Conservation (phyloP, 1,284 basidiomycete genomes). For the Malassezia dermatis region DNA sequence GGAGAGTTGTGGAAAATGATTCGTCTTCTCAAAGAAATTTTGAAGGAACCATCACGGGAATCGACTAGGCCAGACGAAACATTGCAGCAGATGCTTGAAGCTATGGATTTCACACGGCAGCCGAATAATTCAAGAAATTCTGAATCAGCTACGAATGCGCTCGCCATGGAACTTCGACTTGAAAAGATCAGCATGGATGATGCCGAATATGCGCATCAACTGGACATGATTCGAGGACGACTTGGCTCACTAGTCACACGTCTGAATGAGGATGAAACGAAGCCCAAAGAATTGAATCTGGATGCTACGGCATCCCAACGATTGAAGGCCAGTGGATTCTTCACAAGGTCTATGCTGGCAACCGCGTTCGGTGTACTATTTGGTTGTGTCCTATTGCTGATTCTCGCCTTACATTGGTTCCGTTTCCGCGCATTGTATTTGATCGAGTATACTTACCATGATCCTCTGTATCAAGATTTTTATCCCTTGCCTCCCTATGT, state of each 20-base stretch:
- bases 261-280: background rate
- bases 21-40: background rate
- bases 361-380: background rate
- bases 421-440: slow-evolving; percentile 8
- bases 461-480: slow-evolving; percentile 4
- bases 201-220: slow-evolving; percentile 12
- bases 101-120: background rate
- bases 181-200: slow-evolving; percentile 14
- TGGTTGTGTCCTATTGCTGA: background rate
- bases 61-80: background rate
- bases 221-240: slow-evolving; percentile 6
- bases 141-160: background rate
- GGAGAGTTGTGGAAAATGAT: slow-evolving; percentile 3
- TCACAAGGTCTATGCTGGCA: background rate
- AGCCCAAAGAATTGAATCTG: background rate
- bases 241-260: slow-evolving; percentile 8
- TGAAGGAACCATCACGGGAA: background rate
- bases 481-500: slow-evolving; percentile 1
- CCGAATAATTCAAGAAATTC: background rate
- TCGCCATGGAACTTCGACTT: background rate
- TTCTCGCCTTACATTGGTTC: background rate
- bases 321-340: background rate
- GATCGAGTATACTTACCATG: slow-evolving; percentile 8
- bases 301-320: background rate
- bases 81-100: background rate